phyloP scores from a whole-genome alignment of 2,329 filamentous ascomycete genomes.

The Phaeosphaeriaceae sp. region DNA sequence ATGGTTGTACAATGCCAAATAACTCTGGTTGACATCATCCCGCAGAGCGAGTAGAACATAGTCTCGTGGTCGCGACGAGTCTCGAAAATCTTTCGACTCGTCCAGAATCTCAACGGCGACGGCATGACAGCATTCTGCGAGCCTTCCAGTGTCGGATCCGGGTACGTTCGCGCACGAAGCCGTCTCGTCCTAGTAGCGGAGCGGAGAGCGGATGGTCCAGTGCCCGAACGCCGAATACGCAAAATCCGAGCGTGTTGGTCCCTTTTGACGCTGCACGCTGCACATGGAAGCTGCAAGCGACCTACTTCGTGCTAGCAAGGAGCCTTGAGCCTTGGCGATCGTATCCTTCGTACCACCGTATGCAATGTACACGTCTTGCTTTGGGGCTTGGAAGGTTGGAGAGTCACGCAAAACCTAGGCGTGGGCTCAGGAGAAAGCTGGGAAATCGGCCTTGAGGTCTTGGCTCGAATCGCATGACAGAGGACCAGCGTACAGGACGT shows the following conservation, averaged over 20 bases:
- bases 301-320: slow-evolving; percentile 6
- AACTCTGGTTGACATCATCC: slow-evolving; percentile 12
- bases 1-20: background rate
- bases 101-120: slow-evolving; percentile 1
- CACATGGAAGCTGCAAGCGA: slow-evolving; percentile 1
- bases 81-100: slow-evolving; percentile 1
- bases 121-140: background rate
- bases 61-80: background rate
- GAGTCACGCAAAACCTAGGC: slow-evolving; percentile 2
- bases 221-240: slow-evolving; percentile 23
- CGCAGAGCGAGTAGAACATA: slow-evolving; percentile 1
- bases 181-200: slow-evolving; percentile 14
- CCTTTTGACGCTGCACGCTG: slow-evolving; percentile 7
- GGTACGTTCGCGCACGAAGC: slow-evolving; percentile 9
- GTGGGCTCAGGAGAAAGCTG: slow-evolving; percentile 5
- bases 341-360: background rate
- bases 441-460: background rate
- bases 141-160: slow-evolving; percentile 3
- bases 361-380: slow-evolving; percentile 15
- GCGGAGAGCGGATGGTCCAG: slow-evolving; percentile 26
- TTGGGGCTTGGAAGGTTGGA: slow-evolving; percentile 16
- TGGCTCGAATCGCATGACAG: background rate
- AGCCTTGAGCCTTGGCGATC: slow-evolving; percentile 13
- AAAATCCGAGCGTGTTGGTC: slow-evolving; percentile 29
- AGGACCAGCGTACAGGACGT: background rate